Base-by-base conservation (phyloP, 2,329 filamentous ascomycete genomes). In the Hypoxylon sp. region DNA sequence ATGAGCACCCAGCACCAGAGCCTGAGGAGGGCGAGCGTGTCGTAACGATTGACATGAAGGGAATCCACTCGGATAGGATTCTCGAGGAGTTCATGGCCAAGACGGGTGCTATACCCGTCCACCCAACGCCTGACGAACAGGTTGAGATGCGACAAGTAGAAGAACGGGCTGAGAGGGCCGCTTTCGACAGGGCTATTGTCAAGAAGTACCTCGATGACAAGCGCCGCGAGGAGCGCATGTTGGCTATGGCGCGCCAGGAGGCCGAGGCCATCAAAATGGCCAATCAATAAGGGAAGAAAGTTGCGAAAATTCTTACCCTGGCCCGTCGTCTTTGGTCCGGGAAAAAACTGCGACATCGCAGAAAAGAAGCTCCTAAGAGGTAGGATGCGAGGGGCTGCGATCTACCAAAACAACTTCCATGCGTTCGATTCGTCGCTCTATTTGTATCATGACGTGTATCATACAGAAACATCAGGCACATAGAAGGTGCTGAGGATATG, bases 31-130 rank as follows among this genome's bases (percentile, higher is more conserved):
- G 81, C 63, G 87, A 89, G 79, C 83, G 80, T 53, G 79, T 82
- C 9, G 79, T 88, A 43, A 82, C 82, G 50, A 86, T 91, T 72
- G 84, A 90, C 71, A 91, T 94, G 85, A 89, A 89, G 77, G 78
- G 86, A 74, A 84, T 86, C 73, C 82, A 83, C 65, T 89, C 88
- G 46, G 81, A 83, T 2, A 82, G 87, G 36, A 94, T 94, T 66
- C 80, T 93, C 17, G 79, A 84, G 52, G 84, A 87, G 63, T 83
- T 94, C 58, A 77, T 93, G 41, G 80, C 82, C 63, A 83, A 89
- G 78, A 92, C 90, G 19, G 86, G 86, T 19, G 91, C 90, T 9
- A 79, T 82, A 25, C 76, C 81, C 23, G 77, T 94, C 1, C 74
- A 84, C 66, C 83, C 90, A 2, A 90, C 86, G 0, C 78, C 81